Base-by-base conservation (phyloP, 345 rosid genomes). In the Arabis hirsuta region DNA sequence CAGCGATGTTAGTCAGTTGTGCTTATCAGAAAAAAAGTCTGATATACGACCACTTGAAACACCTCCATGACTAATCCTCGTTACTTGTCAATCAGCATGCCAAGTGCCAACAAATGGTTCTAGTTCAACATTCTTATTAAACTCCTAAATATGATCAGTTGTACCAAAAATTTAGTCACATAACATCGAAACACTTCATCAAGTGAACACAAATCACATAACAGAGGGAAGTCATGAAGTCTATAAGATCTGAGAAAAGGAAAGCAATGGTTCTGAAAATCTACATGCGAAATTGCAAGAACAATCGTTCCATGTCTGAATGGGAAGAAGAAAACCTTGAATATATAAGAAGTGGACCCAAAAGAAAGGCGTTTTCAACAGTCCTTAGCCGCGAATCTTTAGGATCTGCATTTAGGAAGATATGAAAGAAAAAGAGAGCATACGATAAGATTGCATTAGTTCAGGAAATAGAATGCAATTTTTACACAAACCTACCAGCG, bases 321-420 rank as follows among this genome's bases (percentile, higher is more conserved):
- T 42, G 68, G 47, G 45, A 74, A 77, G 82, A 69, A 41, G 45
- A 72, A 43, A 81, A 93, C 97, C 98, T 93, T 51, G 92, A 73
- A 79, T 75, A 66, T 67, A 90, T 81, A 50, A 93, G 79, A 77
- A 89, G 81, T 1, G 98, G 80, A 22, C 98, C 98, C 88, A 93
- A 71, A 16, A 93, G 82, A 83, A 93, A 93, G 54, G 88, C 88
- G 51, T 78, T 90, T 74, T 90, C 98, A 72, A 84, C 54, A 41
- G 78, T 84, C 83, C 97, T 82, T 62, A 93, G 78, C 19, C 78
- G 79, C 51, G 82, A 82, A 82, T 89, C 98, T 86, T 84, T 78
- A 24, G 90, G 72, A 76, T 93, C 97, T 93, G 82, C 84, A 84
- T 3, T 62, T 32, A 59, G 9, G 45, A 78, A 53, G 39, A 62